A percentile compares a stretch with the other conserved stretches of the same genome.
phyloP scores from a whole-genome alignment of 345 rosid species.

The Toxicodendron radicans region DNA sequence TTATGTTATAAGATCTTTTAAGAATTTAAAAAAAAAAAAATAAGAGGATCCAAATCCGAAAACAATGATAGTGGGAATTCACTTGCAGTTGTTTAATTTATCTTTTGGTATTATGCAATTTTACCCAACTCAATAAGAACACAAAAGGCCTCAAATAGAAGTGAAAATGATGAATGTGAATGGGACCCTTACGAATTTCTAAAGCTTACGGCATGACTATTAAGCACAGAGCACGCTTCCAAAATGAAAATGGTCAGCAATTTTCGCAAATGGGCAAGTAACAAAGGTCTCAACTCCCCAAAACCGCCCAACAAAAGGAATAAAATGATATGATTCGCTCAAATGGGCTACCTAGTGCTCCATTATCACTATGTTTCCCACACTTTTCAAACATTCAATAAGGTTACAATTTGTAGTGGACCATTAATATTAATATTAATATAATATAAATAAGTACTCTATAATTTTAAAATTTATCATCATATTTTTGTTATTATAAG shows the following conservation, averaged over 20 bases:
- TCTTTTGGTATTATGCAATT: background rate
- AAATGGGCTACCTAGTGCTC: background rate
- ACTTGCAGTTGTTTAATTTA: background rate
- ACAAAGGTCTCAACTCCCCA: background rate
- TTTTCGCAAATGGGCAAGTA: conserved; percentile 4
- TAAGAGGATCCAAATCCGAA: no score
- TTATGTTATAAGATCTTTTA: no score
- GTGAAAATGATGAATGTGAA: background rate
- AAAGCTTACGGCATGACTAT: background rate
- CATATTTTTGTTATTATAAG: no score
- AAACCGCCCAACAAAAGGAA: background rate
- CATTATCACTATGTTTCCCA: background rate
- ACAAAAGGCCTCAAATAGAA: no score
- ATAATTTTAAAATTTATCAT: no score
- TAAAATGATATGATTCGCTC: background rate
- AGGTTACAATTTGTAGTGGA: background rate
- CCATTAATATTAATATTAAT: background rate
- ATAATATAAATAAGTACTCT: no score
- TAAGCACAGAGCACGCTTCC: background rate
- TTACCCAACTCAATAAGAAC: background rate
- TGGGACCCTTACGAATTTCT: background rate
- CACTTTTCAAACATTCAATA: background rate
- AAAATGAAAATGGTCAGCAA: background rate
- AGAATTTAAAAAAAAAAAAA: no score
- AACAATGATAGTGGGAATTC: no score